These are phyloP conservation scores for Torulaspora maleeae DNA, from an alignment of 805 yeast species.

Conservation along the genomic window DNA sequence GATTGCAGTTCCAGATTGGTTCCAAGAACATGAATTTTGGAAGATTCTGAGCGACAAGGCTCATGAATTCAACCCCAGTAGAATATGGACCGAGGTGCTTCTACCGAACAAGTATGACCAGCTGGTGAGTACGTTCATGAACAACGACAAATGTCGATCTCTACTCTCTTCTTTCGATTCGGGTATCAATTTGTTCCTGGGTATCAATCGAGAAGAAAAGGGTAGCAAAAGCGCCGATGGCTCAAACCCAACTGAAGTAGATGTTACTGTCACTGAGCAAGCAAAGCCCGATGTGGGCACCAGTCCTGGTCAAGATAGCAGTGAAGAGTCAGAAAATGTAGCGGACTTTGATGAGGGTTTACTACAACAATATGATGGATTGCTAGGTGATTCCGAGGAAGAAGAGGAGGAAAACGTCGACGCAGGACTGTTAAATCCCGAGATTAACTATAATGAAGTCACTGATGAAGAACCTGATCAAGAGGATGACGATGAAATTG, in stretches of 20 bases:
- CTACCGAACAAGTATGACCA: constrained; percentile 25
- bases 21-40: constrained; percentile 24
- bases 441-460: constrained; percentile 45
- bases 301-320: constrained; percentile 18
- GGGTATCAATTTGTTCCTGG: constrained; percentile 38
- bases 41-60: constrained; percentile 32
- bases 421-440: constrained; percentile 27
- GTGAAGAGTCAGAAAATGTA: constrained; percentile 15
- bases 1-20: constrained; percentile 26
- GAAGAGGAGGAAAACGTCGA: constrained; percentile 42
- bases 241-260: constrained; percentile 1
- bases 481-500: constrained; percentile 32
- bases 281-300: constrained; percentile 21
- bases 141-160: constrained; percentile 46
- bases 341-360: constrained; percentile 26
- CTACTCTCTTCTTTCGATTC: constrained; percentile 39
- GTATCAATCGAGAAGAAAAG: constrained; percentile 29
- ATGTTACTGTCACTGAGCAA: constrained; percentile 20
- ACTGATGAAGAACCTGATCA: constrained; percentile 62
- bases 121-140: constrained; percentile 41
- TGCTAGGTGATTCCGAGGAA: constrained; percentile 38
- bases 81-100: constrained; percentile 38
- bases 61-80: constrained; percentile 42
- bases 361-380: constrained; percentile 36
- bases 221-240: constrained; percentile 8